Percentiles rank a stretch among this genome's conserved stretches.
Conservation (phyloP, 1,139 yeast genomes). For the Kurtzmaniella quercitrusa region DNA sequence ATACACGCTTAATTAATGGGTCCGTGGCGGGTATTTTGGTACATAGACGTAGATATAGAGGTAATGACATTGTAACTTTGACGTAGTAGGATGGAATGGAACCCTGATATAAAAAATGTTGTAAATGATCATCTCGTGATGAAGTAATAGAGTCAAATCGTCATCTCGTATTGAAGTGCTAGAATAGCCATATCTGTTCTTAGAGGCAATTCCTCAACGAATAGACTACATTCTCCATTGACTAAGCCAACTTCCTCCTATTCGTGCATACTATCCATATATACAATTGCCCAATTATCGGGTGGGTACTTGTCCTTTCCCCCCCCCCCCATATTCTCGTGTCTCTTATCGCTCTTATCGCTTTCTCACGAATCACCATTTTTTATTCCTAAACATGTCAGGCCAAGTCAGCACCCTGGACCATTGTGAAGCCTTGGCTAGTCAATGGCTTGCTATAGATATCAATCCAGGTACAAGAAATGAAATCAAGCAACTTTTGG, state of each 20-base stretch:
- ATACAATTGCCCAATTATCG: no score
- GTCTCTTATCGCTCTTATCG: not conserved
- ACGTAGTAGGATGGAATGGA: not conserved
- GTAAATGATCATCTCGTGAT: no score
- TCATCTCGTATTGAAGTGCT: no score
- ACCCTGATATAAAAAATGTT: no score
- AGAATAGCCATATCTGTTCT: not conserved
- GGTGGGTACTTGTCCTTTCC: no score
- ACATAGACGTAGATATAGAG: not conserved
- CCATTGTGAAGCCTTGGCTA: constrained; percentile 23
- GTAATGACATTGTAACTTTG: not conserved
- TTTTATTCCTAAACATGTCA: not conserved
- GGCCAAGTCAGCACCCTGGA: not conserved
- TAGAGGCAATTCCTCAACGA: no score
- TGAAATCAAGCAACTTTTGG: constrained; percentile 51
- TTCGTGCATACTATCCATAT: no score
- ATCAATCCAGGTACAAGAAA: constrained; percentile 49
- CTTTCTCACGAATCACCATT: not conserved
- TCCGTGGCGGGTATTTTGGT: no score
- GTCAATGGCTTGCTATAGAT: constrained; percentile 48
- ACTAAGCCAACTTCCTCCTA: no score
- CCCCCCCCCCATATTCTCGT: no score
- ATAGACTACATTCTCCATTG: no score
- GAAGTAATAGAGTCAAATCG: no score
- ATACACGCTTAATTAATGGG: not conserved